phyloP scores from a whole-genome alignment of 768 basidiomycete genomes.

The Tylopilus vinaceipallidus region DNA sequence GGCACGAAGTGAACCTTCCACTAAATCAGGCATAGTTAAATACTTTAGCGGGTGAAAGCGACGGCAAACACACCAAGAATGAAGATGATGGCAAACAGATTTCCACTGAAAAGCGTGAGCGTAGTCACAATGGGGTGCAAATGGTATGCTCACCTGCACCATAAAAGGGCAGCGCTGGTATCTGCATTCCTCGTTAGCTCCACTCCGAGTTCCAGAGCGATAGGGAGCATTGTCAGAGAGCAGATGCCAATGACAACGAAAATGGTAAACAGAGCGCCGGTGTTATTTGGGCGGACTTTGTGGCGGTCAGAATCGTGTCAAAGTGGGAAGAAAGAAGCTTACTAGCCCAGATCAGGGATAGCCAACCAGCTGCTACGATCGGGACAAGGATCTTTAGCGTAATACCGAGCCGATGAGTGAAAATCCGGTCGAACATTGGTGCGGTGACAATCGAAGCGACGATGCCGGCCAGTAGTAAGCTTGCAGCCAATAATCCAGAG shows the following conservation, averaged over 20 bases:
- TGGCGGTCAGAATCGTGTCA: background rate
- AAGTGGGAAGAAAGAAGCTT: conserved; percentile 17
- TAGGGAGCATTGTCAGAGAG: conserved; percentile 69
- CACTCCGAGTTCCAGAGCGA: conserved; percentile 73
- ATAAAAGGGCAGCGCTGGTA: conserved; percentile 70
- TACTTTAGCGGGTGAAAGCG: background rate
- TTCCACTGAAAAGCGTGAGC: conserved; percentile 46
- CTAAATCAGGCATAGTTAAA: conserved; percentile 33
- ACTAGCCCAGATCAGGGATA: conserved; percentile 83
- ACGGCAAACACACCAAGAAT: conserved; percentile 49
- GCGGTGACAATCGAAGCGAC: conserved; percentile 64
- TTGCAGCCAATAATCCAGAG: conserved; percentile 72
- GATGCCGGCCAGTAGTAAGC: conserved; percentile 68
- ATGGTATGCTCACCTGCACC: conserved; percentile 57
- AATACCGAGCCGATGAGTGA: conserved; percentile 67
- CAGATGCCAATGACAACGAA: conserved; percentile 66
- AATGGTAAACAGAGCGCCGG: conserved; percentile 58
- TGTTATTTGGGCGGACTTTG: conserved; percentile 63
- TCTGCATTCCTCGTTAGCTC: conserved; percentile 82
- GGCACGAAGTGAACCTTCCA: conserved; percentile 66
- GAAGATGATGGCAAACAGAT: conserved; percentile 59
- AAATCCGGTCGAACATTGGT: conserved; percentile 79
- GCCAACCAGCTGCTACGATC: conserved; percentile 59
- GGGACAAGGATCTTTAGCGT: conserved; percentile 62
- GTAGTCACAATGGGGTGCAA: background rate